Evolutionary conservation across 495 filamentous ascomycete species (phyloP).

Genomic region (Penicillium antarcticum): DNA sequence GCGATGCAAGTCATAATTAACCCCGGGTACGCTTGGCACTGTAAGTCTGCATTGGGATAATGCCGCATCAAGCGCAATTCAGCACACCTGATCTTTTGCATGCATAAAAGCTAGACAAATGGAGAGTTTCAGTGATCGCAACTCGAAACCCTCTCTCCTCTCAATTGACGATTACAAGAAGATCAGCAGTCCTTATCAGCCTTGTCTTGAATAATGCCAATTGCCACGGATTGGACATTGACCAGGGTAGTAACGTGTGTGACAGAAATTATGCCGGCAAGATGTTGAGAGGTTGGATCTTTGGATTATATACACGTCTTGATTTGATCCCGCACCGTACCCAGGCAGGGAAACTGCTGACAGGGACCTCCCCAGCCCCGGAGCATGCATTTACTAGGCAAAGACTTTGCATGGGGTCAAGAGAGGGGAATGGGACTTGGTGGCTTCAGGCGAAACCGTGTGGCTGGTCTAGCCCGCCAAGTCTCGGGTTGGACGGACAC

Average conservation of each 20-base stretch:
- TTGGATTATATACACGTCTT: constrained; percentile 3
- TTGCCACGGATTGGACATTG: neutral
- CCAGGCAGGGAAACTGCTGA: neutral
- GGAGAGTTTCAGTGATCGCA: neutral
- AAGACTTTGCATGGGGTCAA: neutral
- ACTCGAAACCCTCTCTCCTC: neutral
- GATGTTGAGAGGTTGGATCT: constrained; percentile 6
- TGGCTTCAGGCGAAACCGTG: constrained; percentile 18
- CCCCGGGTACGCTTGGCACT: neutral
- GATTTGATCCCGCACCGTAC: neutral
- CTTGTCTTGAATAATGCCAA: neutral
- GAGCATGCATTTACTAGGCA: neutral
- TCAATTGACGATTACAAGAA: neutral
- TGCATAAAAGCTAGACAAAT: neutral
- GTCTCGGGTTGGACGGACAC: constrained; percentile 23
- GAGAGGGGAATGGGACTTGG: constrained; percentile 10
- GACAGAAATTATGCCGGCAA: constrained; percentile 4
- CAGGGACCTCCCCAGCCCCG: neutral
- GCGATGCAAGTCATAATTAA: neutral
- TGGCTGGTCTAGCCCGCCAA: constrained; percentile 27
- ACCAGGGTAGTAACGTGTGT: neutral
- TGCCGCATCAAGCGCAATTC: neutral
- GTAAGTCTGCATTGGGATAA: neutral
- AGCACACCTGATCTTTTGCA: constrained; percentile 1
- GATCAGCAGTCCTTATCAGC: neutral